Percentiles rank a stretch among this genome's conserved stretches.
Evolutionary conservation across 2,329 filamentous ascomycete species (phyloP).

Genomic region (Beauveria australis): DNA sequence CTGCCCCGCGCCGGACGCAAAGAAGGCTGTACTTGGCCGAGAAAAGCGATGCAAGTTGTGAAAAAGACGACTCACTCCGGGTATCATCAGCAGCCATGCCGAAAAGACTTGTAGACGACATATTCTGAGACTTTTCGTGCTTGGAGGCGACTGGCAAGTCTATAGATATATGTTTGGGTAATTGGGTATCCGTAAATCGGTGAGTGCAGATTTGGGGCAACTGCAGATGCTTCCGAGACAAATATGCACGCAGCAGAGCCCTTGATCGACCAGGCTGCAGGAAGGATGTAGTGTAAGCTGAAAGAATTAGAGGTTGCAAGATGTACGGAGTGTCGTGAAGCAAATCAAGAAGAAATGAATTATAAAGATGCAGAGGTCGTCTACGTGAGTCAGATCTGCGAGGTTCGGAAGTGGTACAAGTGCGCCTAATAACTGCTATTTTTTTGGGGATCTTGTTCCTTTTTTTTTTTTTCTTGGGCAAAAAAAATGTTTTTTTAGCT

Average conservation of each 20-base stretch:
- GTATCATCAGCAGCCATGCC: constrained; percentile 38
- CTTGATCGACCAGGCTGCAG: not conserved
- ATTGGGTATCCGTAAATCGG: constrained; percentile 7
- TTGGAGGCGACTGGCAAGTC: not conserved
- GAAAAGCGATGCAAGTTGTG: not conserved
- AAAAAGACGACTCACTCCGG: constrained; percentile 26
- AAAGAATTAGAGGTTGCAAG: not conserved
- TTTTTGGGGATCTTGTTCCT: too few relatives aligned
- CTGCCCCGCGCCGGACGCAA: not conserved
- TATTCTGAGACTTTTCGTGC: not conserved
- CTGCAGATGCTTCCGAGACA: not conserved
- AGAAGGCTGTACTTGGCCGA: not conserved
- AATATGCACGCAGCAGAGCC: not conserved
- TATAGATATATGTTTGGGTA: not conserved
- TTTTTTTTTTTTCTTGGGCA: not conserved
- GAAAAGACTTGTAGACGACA: constrained; percentile 34
- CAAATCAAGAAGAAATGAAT: not conserved
- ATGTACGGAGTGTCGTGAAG: not conserved
- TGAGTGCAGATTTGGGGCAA: not conserved
- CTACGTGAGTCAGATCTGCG: constrained; percentile 11
- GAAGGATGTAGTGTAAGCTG: not conserved
- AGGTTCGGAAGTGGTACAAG: not conserved
- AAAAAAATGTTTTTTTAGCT: not conserved
- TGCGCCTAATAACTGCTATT: not conserved
- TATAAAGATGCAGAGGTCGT: not conserved